phyloP scores from a whole-genome alignment of 108 stramenopile genomes.

The Aurantiochytrium sp. region DNA sequence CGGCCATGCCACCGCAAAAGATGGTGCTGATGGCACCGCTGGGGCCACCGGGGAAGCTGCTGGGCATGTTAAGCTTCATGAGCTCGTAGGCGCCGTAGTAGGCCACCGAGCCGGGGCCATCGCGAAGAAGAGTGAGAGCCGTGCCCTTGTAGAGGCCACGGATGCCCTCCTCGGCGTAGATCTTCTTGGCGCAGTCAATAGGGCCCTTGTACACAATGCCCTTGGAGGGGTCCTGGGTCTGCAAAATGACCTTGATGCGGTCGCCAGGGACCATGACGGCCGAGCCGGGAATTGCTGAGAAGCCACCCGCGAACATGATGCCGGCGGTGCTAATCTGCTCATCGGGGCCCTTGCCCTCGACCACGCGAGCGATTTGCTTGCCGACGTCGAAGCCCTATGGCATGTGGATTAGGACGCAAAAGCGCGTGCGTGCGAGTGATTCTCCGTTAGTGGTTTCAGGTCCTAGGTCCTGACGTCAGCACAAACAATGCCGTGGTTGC shows the following conservation, averaged over 20 bases:
- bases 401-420: too few relatives aligned
- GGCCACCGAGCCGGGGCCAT: conserved; percentile 77
- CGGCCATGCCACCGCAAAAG: conserved; percentile 76
- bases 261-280: conserved; percentile 76
- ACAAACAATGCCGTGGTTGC: neutral
- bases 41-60: conserved; percentile 42
- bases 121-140: conserved; percentile 70
- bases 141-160: conserved; percentile 70
- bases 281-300: conserved; percentile 74
- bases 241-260: conserved; percentile 81
- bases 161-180: conserved; percentile 71
- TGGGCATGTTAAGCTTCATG: conserved; percentile 62
- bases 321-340: conserved; percentile 59
- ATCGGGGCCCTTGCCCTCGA: conserved; percentile 28
- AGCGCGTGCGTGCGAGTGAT: neutral
- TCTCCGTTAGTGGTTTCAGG: too few relatives aligned
- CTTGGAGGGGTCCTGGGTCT: conserved; percentile 73
- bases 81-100: conserved; percentile 79
- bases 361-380: conserved; percentile 50
- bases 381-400: conserved; percentile 70
- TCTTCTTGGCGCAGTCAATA: conserved; percentile 62
- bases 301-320: conserved; percentile 69
- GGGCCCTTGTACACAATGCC: conserved; percentile 61
- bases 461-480: too few relatives aligned
- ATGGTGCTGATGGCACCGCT: conserved; percentile 64